phyloP scores from a whole-genome alignment of 2,329 filamentous ascomycete species.

The Aureobasidium leucospermi region DNA sequence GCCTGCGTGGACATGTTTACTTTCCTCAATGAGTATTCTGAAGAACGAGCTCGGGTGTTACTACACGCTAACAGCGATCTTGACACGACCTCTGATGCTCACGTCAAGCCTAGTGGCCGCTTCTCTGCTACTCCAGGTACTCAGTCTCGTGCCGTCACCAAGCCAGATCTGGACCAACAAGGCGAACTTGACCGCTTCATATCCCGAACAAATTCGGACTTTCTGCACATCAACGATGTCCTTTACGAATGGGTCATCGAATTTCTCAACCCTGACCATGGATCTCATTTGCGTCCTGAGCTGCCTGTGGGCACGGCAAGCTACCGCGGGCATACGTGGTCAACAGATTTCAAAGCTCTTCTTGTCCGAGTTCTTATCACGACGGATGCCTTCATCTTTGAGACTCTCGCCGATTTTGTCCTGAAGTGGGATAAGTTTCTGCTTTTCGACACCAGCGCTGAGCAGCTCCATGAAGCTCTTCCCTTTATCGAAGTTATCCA shows the following conservation, averaged over 20 bases:
- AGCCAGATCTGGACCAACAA: constrained; percentile 16
- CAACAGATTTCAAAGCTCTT: constrained; percentile 47
- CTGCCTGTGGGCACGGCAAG: constrained; percentile 31
- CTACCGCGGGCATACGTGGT: constrained; percentile 50
- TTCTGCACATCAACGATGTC: constrained; percentile 44
- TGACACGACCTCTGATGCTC: constrained; percentile 14
- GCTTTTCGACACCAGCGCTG: background rate
- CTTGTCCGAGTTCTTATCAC: constrained; percentile 46
- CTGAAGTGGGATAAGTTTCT: constrained; percentile 3
- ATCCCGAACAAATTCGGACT: constrained; percentile 38
- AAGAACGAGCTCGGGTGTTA: constrained; percentile 22
- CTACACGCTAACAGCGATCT: constrained; percentile 22
- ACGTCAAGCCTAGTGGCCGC: constrained; percentile 9
- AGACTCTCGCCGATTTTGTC: constrained; percentile 19
- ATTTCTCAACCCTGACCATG: constrained; percentile 39
- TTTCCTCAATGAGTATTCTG: constrained; percentile 23
- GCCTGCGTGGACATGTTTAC: constrained; percentile 5
- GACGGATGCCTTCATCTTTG: constrained; percentile 49
- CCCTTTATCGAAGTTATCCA: constrained; percentile 48
- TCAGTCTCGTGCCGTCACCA: constrained; percentile 13
- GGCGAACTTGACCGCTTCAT: constrained; percentile 36
- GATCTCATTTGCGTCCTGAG: constrained; percentile 12
- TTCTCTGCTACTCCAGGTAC: constrained; percentile 14
- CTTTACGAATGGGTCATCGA: constrained; percentile 47
- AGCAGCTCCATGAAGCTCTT: constrained; percentile 23